These are phyloP conservation scores for Lophiotrema nucula DNA, from an alignment of 495 filamentous ascomycete genomes.

Conservation along the genomic window DNA sequence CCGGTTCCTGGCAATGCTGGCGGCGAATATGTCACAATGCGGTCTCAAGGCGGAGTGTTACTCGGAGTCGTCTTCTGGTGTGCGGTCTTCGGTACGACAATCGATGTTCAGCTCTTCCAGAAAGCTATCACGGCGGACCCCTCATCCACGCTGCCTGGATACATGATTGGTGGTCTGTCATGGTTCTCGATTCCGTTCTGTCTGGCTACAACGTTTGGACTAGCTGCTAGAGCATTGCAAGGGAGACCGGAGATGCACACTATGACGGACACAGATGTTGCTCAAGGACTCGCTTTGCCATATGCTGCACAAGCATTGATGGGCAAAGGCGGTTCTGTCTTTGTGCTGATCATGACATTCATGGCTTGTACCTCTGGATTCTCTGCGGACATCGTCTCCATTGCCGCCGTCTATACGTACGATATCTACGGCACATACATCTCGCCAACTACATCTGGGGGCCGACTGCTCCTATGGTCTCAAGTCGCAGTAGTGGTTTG, in stretches of 20 bases:
- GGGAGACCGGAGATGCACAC: slow-evolving; percentile 46
- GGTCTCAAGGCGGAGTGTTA: slow-evolving; percentile 26
- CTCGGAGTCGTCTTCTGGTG: slow-evolving; percentile 29
- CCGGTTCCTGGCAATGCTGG: slow-evolving; percentile 29
- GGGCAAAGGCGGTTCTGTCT: slow-evolving; percentile 47
- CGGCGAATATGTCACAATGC: slow-evolving; percentile 33
- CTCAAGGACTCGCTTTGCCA: slow-evolving; percentile 44
- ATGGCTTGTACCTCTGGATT: slow-evolving; percentile 49
- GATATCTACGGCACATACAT: slow-evolving; percentile 48
- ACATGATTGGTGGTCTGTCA: slow-evolving; percentile 46
- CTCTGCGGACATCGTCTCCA: slow-evolving; percentile 47
- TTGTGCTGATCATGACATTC: slow-evolving; percentile 46
- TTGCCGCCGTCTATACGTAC: slow-evolving; percentile 45
- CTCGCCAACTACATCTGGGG: slow-evolving; percentile 44
- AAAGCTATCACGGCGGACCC: slow-evolving; percentile 49
- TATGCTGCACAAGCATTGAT: slow-evolving; percentile 46
- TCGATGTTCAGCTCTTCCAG: slow-evolving; percentile 51
- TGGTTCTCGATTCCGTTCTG: slow-evolving; percentile 50
- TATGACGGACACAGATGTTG: slow-evolving; percentile 46
- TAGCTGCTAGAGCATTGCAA: slow-evolving; percentile 44
- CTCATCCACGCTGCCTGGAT: slow-evolving; percentile 45
- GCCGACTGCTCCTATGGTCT: slow-evolving; percentile 42
- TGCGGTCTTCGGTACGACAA: slow-evolving; percentile 33
- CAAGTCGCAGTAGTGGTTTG: slow-evolving; percentile 49
- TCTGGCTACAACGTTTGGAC: no score